Conservation (phyloP, 2,329 filamentous ascomycete genomes). For the Acrodontium crateriforme region DNA sequence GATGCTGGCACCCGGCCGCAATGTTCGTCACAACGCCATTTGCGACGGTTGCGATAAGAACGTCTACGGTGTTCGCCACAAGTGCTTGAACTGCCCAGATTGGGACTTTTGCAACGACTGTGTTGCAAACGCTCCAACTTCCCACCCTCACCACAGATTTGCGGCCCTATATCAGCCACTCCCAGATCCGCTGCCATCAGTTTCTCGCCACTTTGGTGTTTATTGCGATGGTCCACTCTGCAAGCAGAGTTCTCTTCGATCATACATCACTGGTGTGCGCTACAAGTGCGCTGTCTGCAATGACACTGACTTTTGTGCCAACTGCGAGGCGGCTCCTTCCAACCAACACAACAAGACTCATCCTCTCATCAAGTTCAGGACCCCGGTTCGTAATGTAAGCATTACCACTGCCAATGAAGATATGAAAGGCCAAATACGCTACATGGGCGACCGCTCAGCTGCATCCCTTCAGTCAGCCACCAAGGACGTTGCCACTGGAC, state of each 20-base stretch:
- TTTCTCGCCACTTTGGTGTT: constrained; percentile 61
- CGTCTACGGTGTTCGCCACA: constrained; percentile 82
- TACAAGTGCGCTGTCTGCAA: constrained; percentile 97
- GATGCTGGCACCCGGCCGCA: constrained; percentile 67
- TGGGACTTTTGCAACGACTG: constrained; percentile 89
- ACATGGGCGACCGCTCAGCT: constrained; percentile 52
- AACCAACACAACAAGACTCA: constrained; percentile 92
- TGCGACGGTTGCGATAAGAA: constrained; percentile 88
- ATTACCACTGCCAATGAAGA: constrained; percentile 76
- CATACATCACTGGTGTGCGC: constrained; percentile 65
- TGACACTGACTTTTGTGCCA: constrained; percentile 88
- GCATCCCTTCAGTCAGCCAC: constrained; percentile 2
- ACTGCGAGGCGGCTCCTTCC: constrained; percentile 75
- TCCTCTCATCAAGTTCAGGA: constrained; percentile 93
- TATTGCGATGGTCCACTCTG: constrained; percentile 93
- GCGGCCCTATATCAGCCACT: constrained; percentile 71
- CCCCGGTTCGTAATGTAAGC: constrained; percentile 72
- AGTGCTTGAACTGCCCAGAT: constrained; percentile 92
- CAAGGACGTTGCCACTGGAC: constrained; percentile 6
- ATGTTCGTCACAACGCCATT: constrained; percentile 70
- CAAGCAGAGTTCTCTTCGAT: constrained; percentile 39
- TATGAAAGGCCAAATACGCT: constrained; percentile 50
- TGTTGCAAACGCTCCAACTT: constrained; percentile 48
- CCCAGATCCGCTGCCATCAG: constrained; percentile 29
- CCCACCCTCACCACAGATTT: constrained; percentile 77